Evolutionary conservation across 768 basidiomycete species (phyloP).

Genomic region (Rhodotorula babjevae): DNA sequence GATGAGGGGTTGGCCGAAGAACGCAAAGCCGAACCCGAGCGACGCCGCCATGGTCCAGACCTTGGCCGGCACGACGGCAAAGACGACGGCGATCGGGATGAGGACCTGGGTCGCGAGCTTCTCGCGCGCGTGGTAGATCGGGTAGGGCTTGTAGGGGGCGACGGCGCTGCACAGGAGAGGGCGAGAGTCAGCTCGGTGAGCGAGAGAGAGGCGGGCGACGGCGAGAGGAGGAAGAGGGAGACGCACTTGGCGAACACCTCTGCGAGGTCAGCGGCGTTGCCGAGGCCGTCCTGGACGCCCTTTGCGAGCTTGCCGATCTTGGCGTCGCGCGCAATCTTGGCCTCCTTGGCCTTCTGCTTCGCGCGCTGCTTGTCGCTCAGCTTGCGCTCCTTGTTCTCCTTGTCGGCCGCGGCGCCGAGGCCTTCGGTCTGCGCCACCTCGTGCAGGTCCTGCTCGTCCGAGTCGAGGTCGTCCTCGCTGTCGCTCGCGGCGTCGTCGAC

Average conservation of each 20-base stretch:
- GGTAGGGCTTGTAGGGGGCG: conserved; percentile 47
- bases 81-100: conserved; percentile 42
- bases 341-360: conserved; percentile 30
- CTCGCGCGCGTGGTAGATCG: conserved; percentile 46
- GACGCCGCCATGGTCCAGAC: conserved; percentile 46
- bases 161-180: conserved; percentile 43
- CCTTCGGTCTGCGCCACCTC: conserved; percentile 20
- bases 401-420: conserved; percentile 29
- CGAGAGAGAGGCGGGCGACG: background rate
- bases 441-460: conserved; percentile 19
- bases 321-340: conserved; percentile 48
- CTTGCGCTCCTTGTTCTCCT: conserved; percentile 40
- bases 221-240: background rate
- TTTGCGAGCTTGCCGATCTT: conserved; percentile 48
- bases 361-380: conserved; percentile 32
- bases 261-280: conserved; percentile 47
- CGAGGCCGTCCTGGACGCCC: conserved; percentile 46
- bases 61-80: conserved; percentile 42
- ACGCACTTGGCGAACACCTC: conserved; percentile 48
- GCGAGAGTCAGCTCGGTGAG: background rate
- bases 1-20: conserved; percentile 49
- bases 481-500: conserved; percentile 7
- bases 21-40: conserved; percentile 47
- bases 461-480: conserved; percentile 39
- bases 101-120: conserved; percentile 48